phyloP scores from a whole-genome alignment of 2,329 filamentous ascomycete species.

The Paecilomyces fulvus region DNA sequence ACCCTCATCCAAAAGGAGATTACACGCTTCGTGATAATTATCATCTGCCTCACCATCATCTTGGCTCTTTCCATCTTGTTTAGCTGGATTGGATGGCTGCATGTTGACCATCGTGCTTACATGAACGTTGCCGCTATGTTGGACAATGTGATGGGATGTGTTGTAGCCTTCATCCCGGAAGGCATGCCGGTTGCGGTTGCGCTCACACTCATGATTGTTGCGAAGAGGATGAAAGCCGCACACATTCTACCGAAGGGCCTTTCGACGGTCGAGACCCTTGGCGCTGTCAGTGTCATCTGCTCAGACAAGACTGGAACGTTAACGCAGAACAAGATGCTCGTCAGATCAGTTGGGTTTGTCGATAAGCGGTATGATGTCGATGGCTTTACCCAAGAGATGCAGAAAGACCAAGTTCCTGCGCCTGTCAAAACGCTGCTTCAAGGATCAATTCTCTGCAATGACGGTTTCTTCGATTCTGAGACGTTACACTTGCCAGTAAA shows the following conservation, averaged over 20 bases:
- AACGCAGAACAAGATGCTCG: slow-evolving; percentile 62
- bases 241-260: slow-evolving; percentile 72
- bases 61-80: slow-evolving; percentile 49
- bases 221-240: slow-evolving; percentile 66
- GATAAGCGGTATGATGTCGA: slow-evolving; percentile 42
- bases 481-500: slow-evolving; percentile 51
- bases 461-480: slow-evolving; percentile 62
- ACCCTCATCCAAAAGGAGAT: slow-evolving; percentile 67
- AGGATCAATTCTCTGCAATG: slow-evolving; percentile 63
- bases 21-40: slow-evolving; percentile 61
- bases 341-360: slow-evolving; percentile 58
- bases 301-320: slow-evolving; percentile 64
- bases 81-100: slow-evolving; percentile 59
- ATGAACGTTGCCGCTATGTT: slow-evolving; percentile 66
- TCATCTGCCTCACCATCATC: slow-evolving; percentile 57
- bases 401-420: slow-evolving; percentile 19
- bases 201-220: slow-evolving; percentile 64
- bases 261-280: slow-evolving; percentile 69
- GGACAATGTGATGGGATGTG: slow-evolving; percentile 63
- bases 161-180: slow-evolving; percentile 72
- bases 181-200: slow-evolving; percentile 64
- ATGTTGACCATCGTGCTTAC: slow-evolving; percentile 56
- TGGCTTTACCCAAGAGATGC: slow-evolving; percentile 38
- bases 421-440: slow-evolving; percentile 52
- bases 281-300: slow-evolving; percentile 65